Conservation (phyloP, 257 asterid species). For the Nicotiana knightiana region DNA sequence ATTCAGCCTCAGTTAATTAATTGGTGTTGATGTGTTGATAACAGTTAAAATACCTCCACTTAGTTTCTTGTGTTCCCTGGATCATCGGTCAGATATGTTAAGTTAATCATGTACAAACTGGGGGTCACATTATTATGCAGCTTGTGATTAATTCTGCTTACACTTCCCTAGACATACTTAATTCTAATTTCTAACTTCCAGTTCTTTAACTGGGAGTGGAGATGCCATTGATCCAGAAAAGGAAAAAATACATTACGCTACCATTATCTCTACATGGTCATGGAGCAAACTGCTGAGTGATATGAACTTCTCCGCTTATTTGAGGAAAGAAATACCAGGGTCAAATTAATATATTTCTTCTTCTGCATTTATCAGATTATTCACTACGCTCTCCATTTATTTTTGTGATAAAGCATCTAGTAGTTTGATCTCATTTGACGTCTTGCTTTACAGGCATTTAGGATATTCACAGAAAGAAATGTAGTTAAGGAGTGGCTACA, state of each 20-base stretch:
- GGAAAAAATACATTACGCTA: not conserved
- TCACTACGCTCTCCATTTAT: not conserved
- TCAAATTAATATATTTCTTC: not conserved
- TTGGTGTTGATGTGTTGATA: not conserved
- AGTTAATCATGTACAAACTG: not conserved
- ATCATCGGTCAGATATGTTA: not conserved
- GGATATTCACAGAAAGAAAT: constrained; percentile 39
- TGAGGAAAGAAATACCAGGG: not conserved
- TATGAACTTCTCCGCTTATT: not conserved
- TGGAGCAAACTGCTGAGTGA: not conserved
- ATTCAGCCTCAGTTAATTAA: not conserved
- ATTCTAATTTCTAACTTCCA: not conserved
- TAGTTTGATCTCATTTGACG: constrained; percentile 7
- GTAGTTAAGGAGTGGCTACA: constrained; percentile 87
- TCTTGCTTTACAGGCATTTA: constrained; percentile 57
- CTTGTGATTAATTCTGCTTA: not conserved
- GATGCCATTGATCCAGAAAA: not conserved
- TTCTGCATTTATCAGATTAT: not conserved
- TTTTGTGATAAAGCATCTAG: not conserved
- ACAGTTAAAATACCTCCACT: not conserved
- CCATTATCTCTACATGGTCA: not conserved
- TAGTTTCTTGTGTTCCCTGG: not conserved
- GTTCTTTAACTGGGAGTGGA: not conserved
- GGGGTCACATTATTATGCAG: not conserved
- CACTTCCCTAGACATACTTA: not conserved